phyloP scores from a whole-genome alignment of 2,329 filamentous ascomycete species.

The Nemania diffusa region DNA sequence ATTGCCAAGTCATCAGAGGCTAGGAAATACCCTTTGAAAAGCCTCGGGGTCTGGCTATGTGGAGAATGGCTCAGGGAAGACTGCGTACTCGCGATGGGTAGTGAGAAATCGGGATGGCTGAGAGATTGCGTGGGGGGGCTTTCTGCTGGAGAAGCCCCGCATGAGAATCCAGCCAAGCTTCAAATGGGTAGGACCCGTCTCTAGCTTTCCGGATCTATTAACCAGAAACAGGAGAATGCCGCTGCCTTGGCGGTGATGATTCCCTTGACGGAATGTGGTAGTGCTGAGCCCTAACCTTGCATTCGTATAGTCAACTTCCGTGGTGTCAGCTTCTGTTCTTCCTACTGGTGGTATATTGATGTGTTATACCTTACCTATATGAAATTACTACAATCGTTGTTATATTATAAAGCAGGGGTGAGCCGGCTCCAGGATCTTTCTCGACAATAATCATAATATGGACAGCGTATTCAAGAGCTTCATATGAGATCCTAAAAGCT shows the following conservation, averaged over 20 bases:
- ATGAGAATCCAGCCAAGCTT: neutral
- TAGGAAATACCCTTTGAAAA: neutral
- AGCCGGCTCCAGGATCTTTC: too few relatives aligned
- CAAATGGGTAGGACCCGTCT: neutral
- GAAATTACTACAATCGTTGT: too few relatives aligned
- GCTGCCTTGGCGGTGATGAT: neutral
- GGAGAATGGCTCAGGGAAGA: neutral
- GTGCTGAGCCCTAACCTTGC: too few relatives aligned
- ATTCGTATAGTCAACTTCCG: too few relatives aligned
- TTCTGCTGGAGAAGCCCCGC: neutral
- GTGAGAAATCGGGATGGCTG: neutral
- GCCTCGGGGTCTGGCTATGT: neutral
- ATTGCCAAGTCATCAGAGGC: too few relatives aligned
- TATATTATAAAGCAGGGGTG: too few relatives aligned
- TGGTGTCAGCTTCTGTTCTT: too few relatives aligned
- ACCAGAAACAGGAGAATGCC: neutral
- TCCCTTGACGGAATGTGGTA: neutral
- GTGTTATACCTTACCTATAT: too few relatives aligned
- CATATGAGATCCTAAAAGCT: too few relatives aligned
- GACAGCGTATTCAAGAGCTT: too few relatives aligned
- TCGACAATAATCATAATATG: too few relatives aligned
- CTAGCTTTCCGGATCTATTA: neutral
- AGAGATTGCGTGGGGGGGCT: neutral
- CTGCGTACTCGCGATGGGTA: neutral
- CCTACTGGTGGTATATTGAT: too few relatives aligned